Conservation (phyloP, 345 rosid species). For the Fremontodendron californicum region DNA sequence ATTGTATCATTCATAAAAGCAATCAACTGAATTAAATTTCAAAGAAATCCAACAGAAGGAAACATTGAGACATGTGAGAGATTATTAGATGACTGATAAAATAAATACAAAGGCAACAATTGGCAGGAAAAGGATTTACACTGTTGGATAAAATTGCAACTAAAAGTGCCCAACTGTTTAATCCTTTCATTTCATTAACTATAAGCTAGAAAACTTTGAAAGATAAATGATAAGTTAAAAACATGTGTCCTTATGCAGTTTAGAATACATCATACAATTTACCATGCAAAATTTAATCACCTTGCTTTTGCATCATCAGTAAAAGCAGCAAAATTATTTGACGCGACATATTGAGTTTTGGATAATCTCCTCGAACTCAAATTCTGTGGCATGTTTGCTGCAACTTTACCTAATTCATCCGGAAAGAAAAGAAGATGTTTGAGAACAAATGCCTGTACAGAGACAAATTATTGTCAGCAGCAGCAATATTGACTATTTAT, state of each 20-base stretch:
- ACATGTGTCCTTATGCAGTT: not conserved
- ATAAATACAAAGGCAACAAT: not conserved
- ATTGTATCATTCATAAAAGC: not conserved
- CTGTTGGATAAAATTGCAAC: not conserved
- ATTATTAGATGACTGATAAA: not conserved
- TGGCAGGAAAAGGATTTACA: not conserved
- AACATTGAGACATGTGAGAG: not conserved
- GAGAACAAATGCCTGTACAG: slow-evolving; percentile 90
- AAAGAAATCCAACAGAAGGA: not conserved
- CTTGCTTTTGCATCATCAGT: slow-evolving; percentile 70
- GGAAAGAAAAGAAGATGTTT: slow-evolving; percentile 87
- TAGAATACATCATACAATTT: slow-evolving; percentile 2
- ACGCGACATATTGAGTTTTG: slow-evolving; percentile 38
- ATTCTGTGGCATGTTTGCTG: slow-evolving; percentile 32
- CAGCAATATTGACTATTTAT: not conserved
- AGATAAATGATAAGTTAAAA: not conserved
- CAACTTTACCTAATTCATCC: slow-evolving; percentile 49
- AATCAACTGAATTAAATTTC: not conserved
- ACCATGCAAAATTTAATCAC: slow-evolving; percentile 36
- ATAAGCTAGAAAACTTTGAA: not conserved
- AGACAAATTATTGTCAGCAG: slow-evolving; percentile 23
- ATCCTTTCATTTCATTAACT: slow-evolving; percentile 3
- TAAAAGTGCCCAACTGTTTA: not conserved
- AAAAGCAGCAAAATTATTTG: slow-evolving; percentile 51
- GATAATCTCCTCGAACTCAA: slow-evolving; percentile 39